Base-by-base conservation (phyloP, 2,329 filamentous ascomycete species). In the Atkinsonella hypoxylon region DNA sequence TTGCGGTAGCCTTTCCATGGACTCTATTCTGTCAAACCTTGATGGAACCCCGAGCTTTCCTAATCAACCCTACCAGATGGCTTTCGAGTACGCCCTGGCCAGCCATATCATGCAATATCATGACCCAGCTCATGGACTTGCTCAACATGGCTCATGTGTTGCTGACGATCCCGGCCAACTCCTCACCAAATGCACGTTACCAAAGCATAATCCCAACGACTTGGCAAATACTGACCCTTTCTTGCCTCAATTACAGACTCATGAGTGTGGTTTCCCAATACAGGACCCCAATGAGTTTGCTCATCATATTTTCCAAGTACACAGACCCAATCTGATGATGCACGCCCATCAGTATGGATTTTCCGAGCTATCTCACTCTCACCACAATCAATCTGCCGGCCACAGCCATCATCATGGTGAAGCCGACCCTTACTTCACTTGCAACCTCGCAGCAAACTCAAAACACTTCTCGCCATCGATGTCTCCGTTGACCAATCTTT, bases 21-120 rank as follows among this genome's bases (percentile, higher is more conserved):
- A 58, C 13, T 50, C 49, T 18, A 48, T 55, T 18, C 50, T 55
- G 12, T 32, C 50, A 10, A 52, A 53, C 38, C 17, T 51, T n/a
- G 52, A 52, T 34, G 46, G 44, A 1, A 18, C 52, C 2, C 30
- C 50, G 13, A 49, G 34, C 22, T 55, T 54, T n/a, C 34, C 50
- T 2, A 52, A 50, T 44, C 57, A 56, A 47, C 52, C 53, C 12
- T 58, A 49, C 47, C 53, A 53, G 18, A 54, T 56, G 44, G 51
- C 55, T 13, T 49, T 59, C 32, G 58, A 61, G 36, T 57, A 56
- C 38, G 56, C 59, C 32, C 54, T 64, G 15, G 59, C 59, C 22
- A 59, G 51, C 34, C 63, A 65, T 52, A 60, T 65, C 22, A 53
- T 62, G 38, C 58, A 65, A 45, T 57, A 63, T 44, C 63, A 65